Conservation (phyloP, 331 rosid genomes). For the Rhamnella rubrinervis region DNA sequence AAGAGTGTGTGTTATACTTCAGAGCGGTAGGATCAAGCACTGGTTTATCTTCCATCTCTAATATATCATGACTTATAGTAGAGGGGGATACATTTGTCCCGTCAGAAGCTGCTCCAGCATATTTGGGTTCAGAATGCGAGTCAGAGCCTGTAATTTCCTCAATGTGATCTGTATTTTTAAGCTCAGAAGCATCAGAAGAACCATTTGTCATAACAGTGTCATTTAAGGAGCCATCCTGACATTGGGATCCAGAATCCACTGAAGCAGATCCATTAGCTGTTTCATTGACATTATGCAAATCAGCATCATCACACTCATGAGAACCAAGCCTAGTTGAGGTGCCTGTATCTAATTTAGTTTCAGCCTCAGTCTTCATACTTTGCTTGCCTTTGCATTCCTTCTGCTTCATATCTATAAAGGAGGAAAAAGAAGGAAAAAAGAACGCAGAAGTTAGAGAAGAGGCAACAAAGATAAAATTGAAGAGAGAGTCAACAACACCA, state of each 20-base stretch:
- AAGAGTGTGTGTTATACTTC: conserved; percentile 26
- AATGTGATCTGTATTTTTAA: conserved; percentile 25
- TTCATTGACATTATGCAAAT: conserved; percentile 39
- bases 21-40: conserved; percentile 28
- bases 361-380: conserved; percentile 29
- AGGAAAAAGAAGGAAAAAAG: conserved; percentile 18
- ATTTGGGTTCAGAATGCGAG: conserved; percentile 31
- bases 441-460: conserved; percentile 6
- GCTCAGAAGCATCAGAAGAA: conserved; percentile 39
- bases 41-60: conserved; percentile 23
- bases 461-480: conserved; percentile 13
- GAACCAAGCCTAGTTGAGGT: conserved; percentile 51
- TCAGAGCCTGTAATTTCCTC: conserved; percentile 29
- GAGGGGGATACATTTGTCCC: conserved; percentile 22
- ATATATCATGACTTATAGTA: conserved; percentile 21
- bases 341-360: conserved; percentile 38
- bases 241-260: conserved; percentile 17
- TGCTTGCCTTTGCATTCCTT: conserved; percentile 34
- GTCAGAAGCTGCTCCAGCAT: conserved; percentile 31
- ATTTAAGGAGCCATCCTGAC: conserved; percentile 23
- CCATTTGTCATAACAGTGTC: conserved; percentile 29
- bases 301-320: conserved; percentile 42
- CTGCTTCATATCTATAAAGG: conserved; percentile 47
- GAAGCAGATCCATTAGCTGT: conserved; percentile 37
- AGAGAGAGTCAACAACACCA: conserved; percentile 13